Conservation (phyloP, 345 rosid genomes). For the Gossypium herbaceum region DNA sequence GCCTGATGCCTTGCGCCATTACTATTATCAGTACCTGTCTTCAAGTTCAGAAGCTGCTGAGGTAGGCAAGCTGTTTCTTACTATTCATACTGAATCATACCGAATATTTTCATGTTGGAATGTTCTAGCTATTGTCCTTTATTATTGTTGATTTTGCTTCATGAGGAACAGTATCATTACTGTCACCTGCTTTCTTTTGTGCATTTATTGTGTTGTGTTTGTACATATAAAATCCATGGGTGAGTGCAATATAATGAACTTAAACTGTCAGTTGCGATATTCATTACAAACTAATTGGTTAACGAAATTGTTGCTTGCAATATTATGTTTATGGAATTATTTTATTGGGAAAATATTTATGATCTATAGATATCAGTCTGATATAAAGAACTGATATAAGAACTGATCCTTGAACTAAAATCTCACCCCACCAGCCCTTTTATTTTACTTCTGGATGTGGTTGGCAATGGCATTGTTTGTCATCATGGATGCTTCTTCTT, state of each 20-base stretch:
- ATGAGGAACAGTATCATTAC: not conserved
- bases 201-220: not conserved
- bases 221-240: not conserved
- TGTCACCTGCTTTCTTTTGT: not conserved
- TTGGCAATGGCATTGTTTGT: constrained; percentile 4
- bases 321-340: not conserved
- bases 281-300: constrained; percentile 7
- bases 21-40: constrained; percentile 94
- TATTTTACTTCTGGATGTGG: not conserved
- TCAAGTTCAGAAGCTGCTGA: constrained; percentile 95
- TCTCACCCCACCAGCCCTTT: not conserved
- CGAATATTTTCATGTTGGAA: constrained; percentile 3
- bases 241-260: not conserved
- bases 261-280: not conserved
- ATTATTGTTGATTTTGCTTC: not conserved
- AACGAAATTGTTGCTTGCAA: not conserved
- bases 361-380: not conserved
- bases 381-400: not conserved
- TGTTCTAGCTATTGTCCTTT: constrained; percentile 5
- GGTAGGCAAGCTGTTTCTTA: constrained; percentile 38
- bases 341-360: not conserved
- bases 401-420: not conserved
- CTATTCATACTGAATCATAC: not conserved
- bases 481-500: not conserved
- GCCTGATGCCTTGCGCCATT: constrained; percentile 91